Percentiles rank a stretch among this genome's conserved stretches.
Conservation (phyloP, 371 early-diverging fungal species). For the Saksenaea vasiformis region DNA sequence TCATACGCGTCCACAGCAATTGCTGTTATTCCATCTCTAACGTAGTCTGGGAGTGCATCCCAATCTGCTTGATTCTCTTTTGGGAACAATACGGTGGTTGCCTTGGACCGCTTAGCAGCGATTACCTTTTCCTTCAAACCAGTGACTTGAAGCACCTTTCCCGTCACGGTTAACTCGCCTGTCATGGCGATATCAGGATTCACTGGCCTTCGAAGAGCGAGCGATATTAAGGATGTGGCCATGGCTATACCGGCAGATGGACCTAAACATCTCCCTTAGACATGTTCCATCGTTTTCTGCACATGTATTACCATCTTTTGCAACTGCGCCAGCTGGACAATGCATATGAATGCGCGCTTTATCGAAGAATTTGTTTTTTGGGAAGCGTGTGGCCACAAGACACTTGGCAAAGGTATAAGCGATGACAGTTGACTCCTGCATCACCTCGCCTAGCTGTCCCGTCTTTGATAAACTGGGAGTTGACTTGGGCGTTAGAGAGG, state of each 20-base stretch:
- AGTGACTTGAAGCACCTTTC: conserved; percentile 93
- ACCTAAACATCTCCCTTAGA: conserved; percentile 38
- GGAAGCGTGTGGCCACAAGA: conserved; percentile 69
- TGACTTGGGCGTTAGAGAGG: conserved; percentile 56
- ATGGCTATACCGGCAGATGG: conserved; percentile 95
- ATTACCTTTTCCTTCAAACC: conserved; percentile 95
- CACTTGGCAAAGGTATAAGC: conserved; percentile 91
- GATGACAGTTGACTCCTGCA: conserved; percentile 93
- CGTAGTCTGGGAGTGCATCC: conserved; percentile 88
- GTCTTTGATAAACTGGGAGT: conserved; percentile 74
- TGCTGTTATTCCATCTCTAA: conserved; percentile 84
- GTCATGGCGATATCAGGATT: conserved; percentile 91
- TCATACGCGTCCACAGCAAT: conserved; percentile 81
- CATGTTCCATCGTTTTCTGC: no score
- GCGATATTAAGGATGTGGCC: conserved; percentile 87
- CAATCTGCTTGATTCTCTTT: conserved; percentile 85
- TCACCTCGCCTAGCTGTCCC: conserved; percentile 95
- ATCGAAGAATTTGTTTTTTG: conserved; percentile 86
- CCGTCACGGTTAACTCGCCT: conserved; percentile 94
- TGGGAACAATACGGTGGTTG: conserved; percentile 85
- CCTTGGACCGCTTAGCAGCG: conserved; percentile 92
- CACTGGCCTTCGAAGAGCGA: conserved; percentile 77
- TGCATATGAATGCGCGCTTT: conserved; percentile 88
- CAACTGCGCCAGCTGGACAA: conserved; percentile 95
- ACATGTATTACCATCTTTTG: conserved; percentile 80